Conservation (phyloP, 2,329 filamentous ascomycete genomes). For the Pyrenochaeta sp. region DNA sequence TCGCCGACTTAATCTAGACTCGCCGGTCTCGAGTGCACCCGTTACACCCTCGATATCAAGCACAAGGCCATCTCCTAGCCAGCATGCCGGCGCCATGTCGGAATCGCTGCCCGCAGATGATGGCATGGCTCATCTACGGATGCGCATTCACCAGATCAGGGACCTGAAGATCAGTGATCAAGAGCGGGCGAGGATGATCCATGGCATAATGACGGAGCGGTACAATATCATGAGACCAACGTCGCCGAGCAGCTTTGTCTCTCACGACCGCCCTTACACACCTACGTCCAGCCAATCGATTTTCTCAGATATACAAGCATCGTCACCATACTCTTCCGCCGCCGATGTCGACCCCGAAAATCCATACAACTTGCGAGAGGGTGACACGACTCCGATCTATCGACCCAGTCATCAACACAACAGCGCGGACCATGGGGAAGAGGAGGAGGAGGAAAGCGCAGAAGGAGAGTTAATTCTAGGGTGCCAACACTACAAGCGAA, state of each 20-base stretch:
- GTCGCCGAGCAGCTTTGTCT: constrained; percentile 50
- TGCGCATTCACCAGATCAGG: constrained; percentile 58
- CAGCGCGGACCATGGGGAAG: constrained; percentile 53
- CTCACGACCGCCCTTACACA: constrained; percentile 50
- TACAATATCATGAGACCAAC: constrained; percentile 51
- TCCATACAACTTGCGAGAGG: constrained; percentile 45
- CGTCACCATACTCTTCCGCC: constrained; percentile 45
- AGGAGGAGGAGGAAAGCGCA: constrained; percentile 60
- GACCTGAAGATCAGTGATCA: constrained; percentile 54
- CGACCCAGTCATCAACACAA: constrained; percentile 26
- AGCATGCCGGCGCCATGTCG: constrained; percentile 42
- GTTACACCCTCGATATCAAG: constrained; percentile 24
- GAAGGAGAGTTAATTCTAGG: constrained; percentile 66
- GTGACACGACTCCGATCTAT: constrained; percentile 44
- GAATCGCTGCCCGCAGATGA: constrained; percentile 58
- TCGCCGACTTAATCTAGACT: constrained; percentile 33
- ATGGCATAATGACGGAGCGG: constrained; percentile 59
- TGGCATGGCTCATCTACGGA: constrained; percentile 58
- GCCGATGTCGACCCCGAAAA: constrained; percentile 46
- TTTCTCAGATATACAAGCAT: constrained; percentile 44
- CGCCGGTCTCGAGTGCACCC: constrained; percentile 33
- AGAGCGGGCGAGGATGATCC: constrained; percentile 60
- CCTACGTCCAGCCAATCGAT: constrained; percentile 47
- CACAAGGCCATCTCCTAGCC: constrained; percentile 14
- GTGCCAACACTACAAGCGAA: constrained; percentile 92